Evolutionary conservation across 768 basidiomycete genomes (phyloP), one percentile per base, ranked within the genome.

Genomic region (Mycena haematopus): DNA sequence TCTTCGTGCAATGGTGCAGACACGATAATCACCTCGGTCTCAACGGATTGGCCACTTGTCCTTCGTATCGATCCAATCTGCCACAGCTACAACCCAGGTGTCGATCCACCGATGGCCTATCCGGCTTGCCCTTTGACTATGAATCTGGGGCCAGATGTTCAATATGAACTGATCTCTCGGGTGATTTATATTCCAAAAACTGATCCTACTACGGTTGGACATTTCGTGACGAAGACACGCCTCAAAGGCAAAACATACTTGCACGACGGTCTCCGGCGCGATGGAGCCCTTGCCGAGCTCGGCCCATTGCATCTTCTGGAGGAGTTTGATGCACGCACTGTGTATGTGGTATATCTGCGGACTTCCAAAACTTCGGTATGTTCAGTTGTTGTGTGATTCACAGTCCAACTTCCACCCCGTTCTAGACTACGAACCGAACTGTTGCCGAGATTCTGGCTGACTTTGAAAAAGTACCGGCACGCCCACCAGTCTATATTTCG

Each of bases 301-400:
- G 58, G 58, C 25, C 58, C 58, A 14, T 14, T 59, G 22, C 15
- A 52, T 14, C 42, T 52, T 25, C n/a, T 59, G 4, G 58, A 52
- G 17, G 58, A 52, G 0, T 24, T 35, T 10, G 58, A 58, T 13
- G 25, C 25, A 8, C 21, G 42, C 3, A 58, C 58, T 0, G n/a
- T 50, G 4, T 58, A 21, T 35, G 58, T 59, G 27, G 6, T 59
- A 8, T 59, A 59, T 44, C 31, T 59, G n/a, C 50, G 58, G 15
- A 44, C 40, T 0, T 59, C 58, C 3, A 52, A 59, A n/a, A 40
- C 51, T 35, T 59, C 29, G 6, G 58, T 59, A 4, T 9, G 21
- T 13, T n/a, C n/a, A n/a, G n/a, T n/a, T n/a, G n/a, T n/a, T n/a
- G n/a, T n/a, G n/a, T n/a, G n/a, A n/a, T n/a, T n/a, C n/a, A n/a